Conservation (phyloP, 1,139 yeast species). For the Diutina sp. region DNA sequence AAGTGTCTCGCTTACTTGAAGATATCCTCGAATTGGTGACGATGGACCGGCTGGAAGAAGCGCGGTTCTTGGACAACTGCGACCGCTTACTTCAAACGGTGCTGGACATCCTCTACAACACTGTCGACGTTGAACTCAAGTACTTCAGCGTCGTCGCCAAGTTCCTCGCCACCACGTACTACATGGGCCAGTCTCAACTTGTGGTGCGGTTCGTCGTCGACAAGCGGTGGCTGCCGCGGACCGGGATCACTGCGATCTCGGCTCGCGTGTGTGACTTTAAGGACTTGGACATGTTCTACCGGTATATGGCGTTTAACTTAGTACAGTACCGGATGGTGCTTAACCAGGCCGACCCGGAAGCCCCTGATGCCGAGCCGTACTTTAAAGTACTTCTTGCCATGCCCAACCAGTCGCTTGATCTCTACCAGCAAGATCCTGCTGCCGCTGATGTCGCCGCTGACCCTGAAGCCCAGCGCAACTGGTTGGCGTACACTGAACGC, state of each 20-base stretch:
- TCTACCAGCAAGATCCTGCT: background rate
- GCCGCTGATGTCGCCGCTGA: background rate
- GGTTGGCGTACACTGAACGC: background rate
- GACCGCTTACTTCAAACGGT: slow-evolving; percentile 4
- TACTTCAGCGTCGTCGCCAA: slow-evolving; percentile 11
- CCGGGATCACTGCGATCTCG: slow-evolving; percentile 9
- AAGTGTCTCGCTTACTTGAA: slow-evolving; percentile 3
- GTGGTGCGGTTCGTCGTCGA: slow-evolving; percentile 9
- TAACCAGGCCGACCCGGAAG: background rate
- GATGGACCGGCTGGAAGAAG: slow-evolving; percentile 5
- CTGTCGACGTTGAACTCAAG: slow-evolving; percentile 3
- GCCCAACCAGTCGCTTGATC: background rate
- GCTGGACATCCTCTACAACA: slow-evolving; percentile 3
- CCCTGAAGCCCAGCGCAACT: background rate
- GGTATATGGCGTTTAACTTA: slow-evolving; percentile 20
- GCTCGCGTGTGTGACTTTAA: slow-evolving; percentile 9
- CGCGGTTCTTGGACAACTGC: slow-evolving; percentile 5
- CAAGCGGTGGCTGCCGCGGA: background rate
- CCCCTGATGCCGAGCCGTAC: background rate
- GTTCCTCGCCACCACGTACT: slow-evolving; percentile 13
- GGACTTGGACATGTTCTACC: slow-evolving; percentile 16
- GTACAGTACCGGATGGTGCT: slow-evolving; percentile 4
- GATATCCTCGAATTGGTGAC: slow-evolving; percentile 6
- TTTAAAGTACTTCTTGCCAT: background rate
- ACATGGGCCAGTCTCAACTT: slow-evolving; percentile 12